Conservation (phyloP, 768 basidiomycete species). For the Clitopilus hobsonii region DNA sequence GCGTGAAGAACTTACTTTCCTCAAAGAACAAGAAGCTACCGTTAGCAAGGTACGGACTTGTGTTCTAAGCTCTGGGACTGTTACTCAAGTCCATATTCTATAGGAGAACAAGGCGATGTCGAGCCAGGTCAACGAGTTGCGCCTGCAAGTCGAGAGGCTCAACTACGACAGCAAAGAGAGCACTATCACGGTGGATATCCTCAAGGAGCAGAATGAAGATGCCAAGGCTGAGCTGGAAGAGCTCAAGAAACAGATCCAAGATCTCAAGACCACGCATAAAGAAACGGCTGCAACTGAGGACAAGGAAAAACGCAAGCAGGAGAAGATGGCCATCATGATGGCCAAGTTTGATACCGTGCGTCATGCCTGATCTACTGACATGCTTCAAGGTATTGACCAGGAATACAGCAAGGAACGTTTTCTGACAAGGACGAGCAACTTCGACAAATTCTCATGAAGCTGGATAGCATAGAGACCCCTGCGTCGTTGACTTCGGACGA, state of each 20-base stretch:
- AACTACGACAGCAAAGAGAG: slow-evolving; percentile 97
- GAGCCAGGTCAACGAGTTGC: slow-evolving; percentile 87
- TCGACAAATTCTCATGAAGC: slow-evolving; percentile 75
- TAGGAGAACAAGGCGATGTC: slow-evolving; percentile 96
- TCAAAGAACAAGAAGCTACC: slow-evolving; percentile 85
- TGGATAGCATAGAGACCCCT: slow-evolving; percentile 75
- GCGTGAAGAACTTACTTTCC: slow-evolving; percentile 81
- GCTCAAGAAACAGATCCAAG: slow-evolving; percentile 71
- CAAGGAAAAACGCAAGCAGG: slow-evolving; percentile 98
- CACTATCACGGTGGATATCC: slow-evolving; percentile 86
- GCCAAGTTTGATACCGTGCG: slow-evolving; percentile 94
- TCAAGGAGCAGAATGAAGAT: slow-evolving; percentile 92
- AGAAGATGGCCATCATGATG: slow-evolving; percentile 99
- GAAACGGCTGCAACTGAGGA: slow-evolving; percentile 81
- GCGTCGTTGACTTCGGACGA: slow-evolving; percentile 70
- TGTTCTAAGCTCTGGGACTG: neutral
- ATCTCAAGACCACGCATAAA: slow-evolving; percentile 77
- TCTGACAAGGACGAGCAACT: slow-evolving; percentile 95
- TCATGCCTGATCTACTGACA: slow-evolving; percentile 10
- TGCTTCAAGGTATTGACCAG: neutral
- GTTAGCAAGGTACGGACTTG: slow-evolving; percentile 58
- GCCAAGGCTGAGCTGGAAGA: slow-evolving; percentile 86
- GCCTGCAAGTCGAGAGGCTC: slow-evolving; percentile 85
- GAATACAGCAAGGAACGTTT: slow-evolving; percentile 79
- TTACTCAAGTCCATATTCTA: neutral